Base-by-base conservation (phyloP, 257 asterid species). In the Phtheirospermum japonicum region DNA sequence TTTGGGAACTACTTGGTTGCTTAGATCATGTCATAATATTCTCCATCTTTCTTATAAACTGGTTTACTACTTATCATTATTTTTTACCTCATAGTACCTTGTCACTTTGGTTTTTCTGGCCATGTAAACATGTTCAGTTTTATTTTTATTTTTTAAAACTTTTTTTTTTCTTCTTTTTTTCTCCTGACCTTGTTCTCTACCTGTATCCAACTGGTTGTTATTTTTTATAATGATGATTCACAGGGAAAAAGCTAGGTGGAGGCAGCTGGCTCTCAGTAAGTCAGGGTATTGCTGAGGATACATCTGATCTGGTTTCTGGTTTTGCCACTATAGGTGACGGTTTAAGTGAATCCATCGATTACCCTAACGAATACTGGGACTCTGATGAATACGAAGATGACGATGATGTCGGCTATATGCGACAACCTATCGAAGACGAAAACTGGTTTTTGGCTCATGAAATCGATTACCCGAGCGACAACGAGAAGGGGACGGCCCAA, bases 371-470 rank as follows among this genome's bases (percentile, higher is more conserved):
- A 68, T 86, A 85, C 66, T 92, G 96, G 98, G 98, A 92, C 71
- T 92, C 98, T 8, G 98, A 92, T 71, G 97, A 92, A 72, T 92
- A 89, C 62, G 97, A 86, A 67, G 98, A 92, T 28, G 98, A 92
- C 48, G 97, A 92, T 11, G 98, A 89, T 73, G 95, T 86, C 18
- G 99, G 99, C 54, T 93, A 89, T 71, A 93, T 80, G 83, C 87
- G 99, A 67, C 97, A 89, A 77, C 99, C 97, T 72, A 93, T 93
- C 65, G 97, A 93, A 78, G 99, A 93, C 13, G 99, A 93, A 77
- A 71, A 90, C 64, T 93, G 97, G 96, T 93, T 93, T 85, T 75
- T 93, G 71, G 99, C 96, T 4, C 96, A 93, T 74, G 99, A 93
- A 81, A 81, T 93, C 65, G 99, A 92, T 76, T 92, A 88, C 72